Evolutionary conservation across 1,139 yeast genomes (phyloP), one percentile per base, ranked within the genome.

Genomic region (Kodamaea anthophila): DNA sequence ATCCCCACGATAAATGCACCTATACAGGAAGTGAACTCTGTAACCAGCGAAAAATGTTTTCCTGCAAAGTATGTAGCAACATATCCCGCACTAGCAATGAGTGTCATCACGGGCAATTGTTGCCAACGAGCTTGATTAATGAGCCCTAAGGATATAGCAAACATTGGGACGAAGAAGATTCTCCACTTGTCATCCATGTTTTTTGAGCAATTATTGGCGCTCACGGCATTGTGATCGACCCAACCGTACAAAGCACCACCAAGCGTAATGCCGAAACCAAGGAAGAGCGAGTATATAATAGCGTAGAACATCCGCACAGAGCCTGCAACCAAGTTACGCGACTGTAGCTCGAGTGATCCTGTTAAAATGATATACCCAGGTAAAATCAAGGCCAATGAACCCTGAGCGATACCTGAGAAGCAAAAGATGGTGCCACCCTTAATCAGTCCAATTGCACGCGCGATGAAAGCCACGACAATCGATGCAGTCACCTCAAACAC

Each of bases 281-380:
- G 66, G 53, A 88, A 85, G 33, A 87, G 58, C 3, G 96, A 87
- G 51, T 91, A 88, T 30, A 88, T 86, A 44, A 88, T 80, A 11
- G 97, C 96, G 53, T 88, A 88, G 49, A 88, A 86, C 96, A 91
- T 86, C 46, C 97, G 65, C 27, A 88, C 97, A 2, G 95, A 73
- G 0, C 97, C 97, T 0, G 96, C 94, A 15, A 88, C 96, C 30
- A 88, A 54, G 46, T 85, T 88, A 48, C 93, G 70, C 14, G 94
- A 80, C 54, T 88, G 97, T 26, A 88, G 61, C 48, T 88, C 97
- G 34, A 88, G 60, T 0, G 96, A 82, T 1, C 97, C 97, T 60
- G 94, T 84, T 26, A 80, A 57, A 53, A 88, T 88, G 39, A 87
- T 86, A 51, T 87, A 88, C 0, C 97, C 97, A 0, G 97, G 97